These are phyloP conservation scores for Kuraishia capsulata DNA, from an alignment of 805 yeast species.

Conservation along the genomic window DNA sequence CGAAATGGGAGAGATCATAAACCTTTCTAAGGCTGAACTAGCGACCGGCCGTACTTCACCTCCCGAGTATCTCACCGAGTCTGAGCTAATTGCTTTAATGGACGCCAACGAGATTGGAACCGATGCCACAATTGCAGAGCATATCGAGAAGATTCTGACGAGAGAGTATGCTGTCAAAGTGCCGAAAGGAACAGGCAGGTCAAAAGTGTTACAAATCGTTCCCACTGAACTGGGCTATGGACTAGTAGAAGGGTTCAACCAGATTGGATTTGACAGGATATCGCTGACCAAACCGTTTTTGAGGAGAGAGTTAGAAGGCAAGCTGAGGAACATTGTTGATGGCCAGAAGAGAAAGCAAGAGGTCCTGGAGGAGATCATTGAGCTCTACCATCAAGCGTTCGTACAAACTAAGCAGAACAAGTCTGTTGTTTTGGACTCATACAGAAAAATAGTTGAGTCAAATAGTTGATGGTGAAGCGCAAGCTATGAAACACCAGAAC, in stretches of 20 bases:
- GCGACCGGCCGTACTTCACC: slow-evolving; percentile 72
- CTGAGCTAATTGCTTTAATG: slow-evolving; percentile 88
- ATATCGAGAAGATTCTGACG: slow-evolving; percentile 67
- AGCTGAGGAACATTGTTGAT: slow-evolving; percentile 56
- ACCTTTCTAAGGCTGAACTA: slow-evolving; percentile 48
- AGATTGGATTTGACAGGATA: slow-evolving; percentile 58
- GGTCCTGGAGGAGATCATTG: slow-evolving; percentile 47
- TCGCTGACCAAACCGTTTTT: slow-evolving; percentile 85
- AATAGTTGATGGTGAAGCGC: not conserved
- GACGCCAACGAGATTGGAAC: slow-evolving; percentile 97
- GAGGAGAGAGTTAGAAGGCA: slow-evolving; percentile 64
- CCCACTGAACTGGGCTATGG: slow-evolving; percentile 86
- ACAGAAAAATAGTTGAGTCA: slow-evolving; percentile 8
- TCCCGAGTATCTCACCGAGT: slow-evolving; percentile 80
- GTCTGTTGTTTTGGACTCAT: slow-evolving; percentile 25
- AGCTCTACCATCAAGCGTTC: slow-evolving; percentile 55
- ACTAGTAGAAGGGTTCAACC: slow-evolving; percentile 79
- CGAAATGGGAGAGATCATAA: slow-evolving; percentile 43
- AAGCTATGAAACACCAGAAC: not conserved
- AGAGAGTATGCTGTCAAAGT: slow-evolving; percentile 57
- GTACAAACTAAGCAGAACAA: slow-evolving; percentile 34
- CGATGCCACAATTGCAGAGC: slow-evolving; percentile 98
- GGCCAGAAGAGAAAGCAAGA: slow-evolving; percentile 46
- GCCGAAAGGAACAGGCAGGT: slow-evolving; percentile 25
- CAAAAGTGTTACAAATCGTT: slow-evolving; percentile 35